A percentile compares a stretch with the other conserved stretches of the same genome.
These are phyloP conservation scores for Salix brachista DNA, from an alignment of 345 rosid species.

Conservation along the genomic window DNA sequence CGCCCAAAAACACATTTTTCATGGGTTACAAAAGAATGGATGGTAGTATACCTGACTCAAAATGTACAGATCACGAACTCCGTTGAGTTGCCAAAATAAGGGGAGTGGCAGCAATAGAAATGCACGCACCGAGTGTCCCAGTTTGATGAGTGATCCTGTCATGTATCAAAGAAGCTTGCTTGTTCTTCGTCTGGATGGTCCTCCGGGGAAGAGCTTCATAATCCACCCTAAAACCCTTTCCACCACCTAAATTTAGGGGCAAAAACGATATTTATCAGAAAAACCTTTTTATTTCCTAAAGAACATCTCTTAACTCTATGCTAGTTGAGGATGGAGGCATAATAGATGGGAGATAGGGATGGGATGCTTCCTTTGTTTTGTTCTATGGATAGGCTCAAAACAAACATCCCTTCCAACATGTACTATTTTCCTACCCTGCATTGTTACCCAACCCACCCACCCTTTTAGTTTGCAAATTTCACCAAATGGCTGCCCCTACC, in stretches of 20 bases:
- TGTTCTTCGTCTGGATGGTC: slow-evolving; percentile 73
- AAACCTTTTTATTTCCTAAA: background rate
- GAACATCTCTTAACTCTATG: background rate
- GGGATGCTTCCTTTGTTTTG: background rate
- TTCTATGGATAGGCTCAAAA: background rate
- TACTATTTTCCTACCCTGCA: background rate
- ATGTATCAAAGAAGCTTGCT: slow-evolving; percentile 68
- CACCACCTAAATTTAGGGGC: slow-evolving; percentile 56
- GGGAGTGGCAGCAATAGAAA: slow-evolving; percentile 9
- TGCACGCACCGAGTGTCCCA: background rate
- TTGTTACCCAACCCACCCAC: background rate
- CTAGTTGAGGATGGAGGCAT: background rate
- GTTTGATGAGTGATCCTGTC: slow-evolving; percentile 7
- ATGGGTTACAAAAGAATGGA: slow-evolving; percentile 32
- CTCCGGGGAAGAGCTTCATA: slow-evolving; percentile 97
- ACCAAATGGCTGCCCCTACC: background rate
- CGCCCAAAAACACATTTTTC: slow-evolving; percentile 14
- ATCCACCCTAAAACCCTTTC: slow-evolving; percentile 99
- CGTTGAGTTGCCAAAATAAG: slow-evolving; percentile 15
- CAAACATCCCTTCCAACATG: background rate
- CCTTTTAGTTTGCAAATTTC: background rate
- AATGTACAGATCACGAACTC: slow-evolving; percentile 42
- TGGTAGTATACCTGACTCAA: slow-evolving; percentile 26
- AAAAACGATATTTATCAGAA: background rate
- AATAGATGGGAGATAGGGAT: background rate